Percentiles rank a stretch among this genome's conserved stretches.
These are phyloP conservation scores for Solanum tarapatanum DNA, from an alignment of 257 asterid genomes.

Conservation along the genomic window DNA sequence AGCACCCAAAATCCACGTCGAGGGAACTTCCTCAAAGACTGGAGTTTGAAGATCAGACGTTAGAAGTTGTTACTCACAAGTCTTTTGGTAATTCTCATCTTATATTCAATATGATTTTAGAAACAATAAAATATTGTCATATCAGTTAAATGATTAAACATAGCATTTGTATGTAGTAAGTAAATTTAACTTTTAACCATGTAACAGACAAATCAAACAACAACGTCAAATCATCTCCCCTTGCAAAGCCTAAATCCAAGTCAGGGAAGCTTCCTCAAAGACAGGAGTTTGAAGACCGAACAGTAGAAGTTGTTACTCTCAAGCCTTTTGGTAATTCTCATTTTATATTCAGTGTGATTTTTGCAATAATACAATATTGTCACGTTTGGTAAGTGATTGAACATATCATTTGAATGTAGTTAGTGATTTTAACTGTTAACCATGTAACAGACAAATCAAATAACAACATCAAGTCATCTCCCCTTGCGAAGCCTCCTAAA, in stretches of 20 bases:
- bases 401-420: background rate
- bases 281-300: background rate
- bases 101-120: background rate
- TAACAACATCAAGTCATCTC: background rate
- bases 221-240: background rate
- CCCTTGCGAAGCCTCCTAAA: background rate
- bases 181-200: no score
- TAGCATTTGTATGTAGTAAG: background rate
- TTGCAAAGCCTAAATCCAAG: background rate
- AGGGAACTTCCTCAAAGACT: background rate
- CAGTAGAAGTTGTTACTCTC: background rate
- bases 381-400: background rate
- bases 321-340: background rate
- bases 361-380: no score
- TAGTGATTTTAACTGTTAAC: background rate
- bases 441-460: background rate
- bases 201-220: background rate
- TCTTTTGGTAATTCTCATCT: background rate
- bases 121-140: no score
- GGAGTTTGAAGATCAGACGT: background rate
- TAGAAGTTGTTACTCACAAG: background rate
- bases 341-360: background rate
- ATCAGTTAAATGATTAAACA: background rate
- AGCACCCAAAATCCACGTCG: background rate
- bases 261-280: background rate